phyloP scores from a whole-genome alignment of 2,329 filamentous ascomycete genomes.

The Aspergillus tanneri region DNA sequence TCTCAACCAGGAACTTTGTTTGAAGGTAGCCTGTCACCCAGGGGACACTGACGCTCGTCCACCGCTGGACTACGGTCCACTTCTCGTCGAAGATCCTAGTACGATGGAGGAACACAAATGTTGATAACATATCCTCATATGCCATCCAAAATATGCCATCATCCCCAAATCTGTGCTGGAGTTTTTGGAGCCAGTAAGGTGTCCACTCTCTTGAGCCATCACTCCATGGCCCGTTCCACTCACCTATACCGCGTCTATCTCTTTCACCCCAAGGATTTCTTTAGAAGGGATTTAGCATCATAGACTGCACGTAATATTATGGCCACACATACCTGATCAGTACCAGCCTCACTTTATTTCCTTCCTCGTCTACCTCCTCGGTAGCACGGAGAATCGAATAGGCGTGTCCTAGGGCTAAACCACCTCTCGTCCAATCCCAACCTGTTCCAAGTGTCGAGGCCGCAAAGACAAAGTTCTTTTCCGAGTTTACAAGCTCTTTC shows the following conservation, averaged over 20 bases:
- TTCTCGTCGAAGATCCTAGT: neutral
- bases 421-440: neutral
- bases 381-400: neutral
- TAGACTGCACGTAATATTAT: too few relatives aligned
- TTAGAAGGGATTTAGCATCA: neutral
- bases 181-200: neutral
- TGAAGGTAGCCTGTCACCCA: neutral
- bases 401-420: neutral
- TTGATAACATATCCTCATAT: neutral
- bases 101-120: neutral
- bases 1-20: neutral
- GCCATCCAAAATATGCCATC: conserved; percentile 1
- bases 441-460: too few relatives aligned
- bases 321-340: neutral
- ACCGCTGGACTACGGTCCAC: conserved; percentile 1
- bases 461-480: too few relatives aligned
- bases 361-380: neutral
- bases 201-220: conserved; percentile 2
- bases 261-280: neutral
- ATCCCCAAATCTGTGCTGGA: neutral
- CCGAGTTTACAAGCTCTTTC: neutral
- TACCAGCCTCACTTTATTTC: neutral
- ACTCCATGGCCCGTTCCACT: conserved; percentile 2
- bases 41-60: neutral
- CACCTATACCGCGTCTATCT: neutral